Evolutionary conservation across 306 rosid species (phyloP), one percentile per base, ranked within the genome.

Genomic region (Hippophae rhamnoides): DNA sequence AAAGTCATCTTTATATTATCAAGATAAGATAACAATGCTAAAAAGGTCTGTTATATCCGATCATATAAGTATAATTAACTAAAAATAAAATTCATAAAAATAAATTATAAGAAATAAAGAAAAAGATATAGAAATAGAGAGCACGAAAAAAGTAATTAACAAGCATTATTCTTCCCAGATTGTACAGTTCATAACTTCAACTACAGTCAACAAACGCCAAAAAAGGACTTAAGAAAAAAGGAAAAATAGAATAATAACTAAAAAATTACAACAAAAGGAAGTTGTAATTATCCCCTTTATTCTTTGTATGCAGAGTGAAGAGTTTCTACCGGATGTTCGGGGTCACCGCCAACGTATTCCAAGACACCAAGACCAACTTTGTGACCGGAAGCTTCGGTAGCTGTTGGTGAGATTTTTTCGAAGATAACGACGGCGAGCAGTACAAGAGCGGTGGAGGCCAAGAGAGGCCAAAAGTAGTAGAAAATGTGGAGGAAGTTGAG

Each of bases 391-490:
- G 76, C 31, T 12, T 79, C 86, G 52, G 86, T 0, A 6, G 64
- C 27, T 7, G 79, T 71, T 0, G 66, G 51, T 18, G 84, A 72
- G 57, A 84, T 81, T 55, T 65, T 80, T 7, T 76, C 83, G 61
- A 90, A 79, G 68, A 83, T 43, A 43, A 83, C 63, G 58, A 90
- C 89, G 44, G 85, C 78, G 59, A 80, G 69, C 67, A 90, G 89
- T 48, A 85, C 83, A 63, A 87, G 75, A 1, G 95, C 82, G 1
- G 98, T 87, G 64, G 98, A 87, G 79, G 87, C 78, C 18, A 85
- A 64, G 18, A 90, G 98, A 3, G 98, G 98, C 93, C 98, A 90
- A 66, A 90, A 90, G 79, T 85, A 90, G 40, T 86, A 78, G 26
- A 90, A 18, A 53, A 90, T 68, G 53, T 78, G 65, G 10, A 85